These are phyloP conservation scores for Maudiozyma turicensis DNA, from an alignment of 805 yeast genomes.

Conservation along the genomic window DNA sequence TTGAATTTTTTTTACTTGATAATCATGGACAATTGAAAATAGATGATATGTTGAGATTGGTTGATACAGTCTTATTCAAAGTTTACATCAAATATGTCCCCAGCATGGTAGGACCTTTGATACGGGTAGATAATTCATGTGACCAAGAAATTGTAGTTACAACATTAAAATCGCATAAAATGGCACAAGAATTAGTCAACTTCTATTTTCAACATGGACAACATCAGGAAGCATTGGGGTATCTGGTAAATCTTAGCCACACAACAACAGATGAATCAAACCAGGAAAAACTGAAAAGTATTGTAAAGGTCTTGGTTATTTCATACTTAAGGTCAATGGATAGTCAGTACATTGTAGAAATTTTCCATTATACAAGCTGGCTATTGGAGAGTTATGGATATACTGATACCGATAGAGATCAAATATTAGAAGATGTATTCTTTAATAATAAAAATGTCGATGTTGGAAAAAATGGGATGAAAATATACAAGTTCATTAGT, in stretches of 20 bases:
- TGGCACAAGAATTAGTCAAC: slow-evolving; percentile 63
- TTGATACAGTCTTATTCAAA: slow-evolving; percentile 73
- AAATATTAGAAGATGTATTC: slow-evolving; percentile 43
- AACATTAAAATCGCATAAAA: slow-evolving; percentile 38
- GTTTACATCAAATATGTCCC: slow-evolving; percentile 64
- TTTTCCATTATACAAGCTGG: slow-evolving; percentile 49
- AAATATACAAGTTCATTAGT: slow-evolving; percentile 45
- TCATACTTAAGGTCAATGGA: slow-evolving; percentile 50
- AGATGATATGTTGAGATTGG: slow-evolving; percentile 34
- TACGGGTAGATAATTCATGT: slow-evolving; percentile 69
- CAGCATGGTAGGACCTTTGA: slow-evolving; percentile 69
- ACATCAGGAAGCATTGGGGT: slow-evolving; percentile 58
- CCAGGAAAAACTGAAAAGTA: slow-evolving; percentile 7
- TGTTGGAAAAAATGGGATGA: slow-evolving; percentile 43
- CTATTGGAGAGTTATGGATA: slow-evolving; percentile 30
- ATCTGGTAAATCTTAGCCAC: slow-evolving; percentile 33
- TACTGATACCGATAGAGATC: slow-evolving; percentile 6
- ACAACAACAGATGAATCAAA: neutral
- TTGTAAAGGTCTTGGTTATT: slow-evolving; percentile 23
- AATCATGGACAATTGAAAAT: slow-evolving; percentile 24
- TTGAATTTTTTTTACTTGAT: slow-evolving; percentile 24
- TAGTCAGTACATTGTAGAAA: slow-evolving; percentile 39
- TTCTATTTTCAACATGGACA: slow-evolving; percentile 55
- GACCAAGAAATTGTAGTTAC: slow-evolving; percentile 51
- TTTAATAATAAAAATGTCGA: slow-evolving; percentile 55